Percentiles rank a stretch among this genome's conserved stretches.
phyloP scores from a whole-genome alignment of 352 stramenopile genomes.

The Pythium guiyangense region DNA sequence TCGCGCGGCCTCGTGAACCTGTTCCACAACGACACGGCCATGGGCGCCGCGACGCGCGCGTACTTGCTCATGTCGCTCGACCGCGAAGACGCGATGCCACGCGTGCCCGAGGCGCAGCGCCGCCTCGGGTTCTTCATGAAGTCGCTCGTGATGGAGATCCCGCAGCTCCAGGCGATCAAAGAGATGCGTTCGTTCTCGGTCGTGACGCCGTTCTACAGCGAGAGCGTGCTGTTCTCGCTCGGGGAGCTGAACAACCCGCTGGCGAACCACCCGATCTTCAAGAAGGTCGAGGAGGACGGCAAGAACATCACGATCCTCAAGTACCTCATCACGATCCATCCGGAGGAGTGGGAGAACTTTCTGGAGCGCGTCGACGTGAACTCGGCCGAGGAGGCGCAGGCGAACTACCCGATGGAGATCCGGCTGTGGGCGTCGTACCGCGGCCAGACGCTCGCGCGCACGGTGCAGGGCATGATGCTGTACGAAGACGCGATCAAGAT shows the following conservation, averaged over 20 bases:
- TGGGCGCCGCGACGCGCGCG: constrained; percentile 70
- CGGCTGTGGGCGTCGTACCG: constrained; percentile 74
- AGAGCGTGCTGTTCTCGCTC: constrained; percentile 64
- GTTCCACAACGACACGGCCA: constrained; percentile 69
- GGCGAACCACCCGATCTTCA: constrained; percentile 66
- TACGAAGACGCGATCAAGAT: constrained; percentile 85
- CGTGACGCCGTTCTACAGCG: constrained; percentile 75
- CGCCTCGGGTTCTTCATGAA: constrained; percentile 82
- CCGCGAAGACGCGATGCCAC: constrained; percentile 64
- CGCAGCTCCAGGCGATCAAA: constrained; percentile 61
- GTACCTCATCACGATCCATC: constrained; percentile 75
- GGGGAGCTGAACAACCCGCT: constrained; percentile 62
- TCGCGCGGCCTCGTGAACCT: constrained; percentile 71
- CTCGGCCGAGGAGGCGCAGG: constrained; percentile 54
- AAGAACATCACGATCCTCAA: constrained; percentile 84
- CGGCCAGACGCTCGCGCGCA: constrained; percentile 69
- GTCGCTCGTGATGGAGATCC: constrained; percentile 76
- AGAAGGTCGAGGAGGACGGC: constrained; percentile 66
- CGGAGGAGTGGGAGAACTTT: constrained; percentile 78
- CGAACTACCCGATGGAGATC: constrained; percentile 64
- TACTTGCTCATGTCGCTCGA: constrained; percentile 70
- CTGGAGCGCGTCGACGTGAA: constrained; percentile 68
- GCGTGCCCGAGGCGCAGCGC: constrained; percentile 62
- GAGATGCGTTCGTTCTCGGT: constrained; percentile 84
- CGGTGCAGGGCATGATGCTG: constrained; percentile 79